Evolutionary conservation across 2,329 filamentous ascomycete genomes (phyloP), one percentile per base, ranked within the genome.

Genomic region (Neonectria sp.): DNA sequence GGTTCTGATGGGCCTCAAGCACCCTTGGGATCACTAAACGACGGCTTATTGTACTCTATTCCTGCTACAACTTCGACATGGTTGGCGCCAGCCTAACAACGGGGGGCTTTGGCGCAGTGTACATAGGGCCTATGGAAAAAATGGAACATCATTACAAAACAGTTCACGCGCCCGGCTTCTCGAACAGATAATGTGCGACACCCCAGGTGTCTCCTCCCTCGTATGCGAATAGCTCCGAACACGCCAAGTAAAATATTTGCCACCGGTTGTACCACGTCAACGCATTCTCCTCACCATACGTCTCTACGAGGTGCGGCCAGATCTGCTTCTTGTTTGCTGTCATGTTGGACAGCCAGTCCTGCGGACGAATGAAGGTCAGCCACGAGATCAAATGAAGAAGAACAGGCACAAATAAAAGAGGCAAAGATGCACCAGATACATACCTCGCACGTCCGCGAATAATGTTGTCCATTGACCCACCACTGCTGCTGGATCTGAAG

Each of bases 1-100:
- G 27, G 95, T 91, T 61, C 85, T 98, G 71, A 81, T 99, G 76
- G 96, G 96, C 81, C 94, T 91, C 92, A 98, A 95, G 86, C 96
- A 98, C 83, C 96, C 95, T 73, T 98, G 95, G 94, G 95, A 98
- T 75, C 95, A 97, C 84, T 97, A 86, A 88, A 82, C 66, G 71
- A 57, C 25, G 29, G 24, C 17, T 51, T 24, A 45, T 56, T 68
- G 37, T 68, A 67, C 46, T 40, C 66, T 65, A 71, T 68, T 65
- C 68, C 48, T 51, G 37, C 62, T 60, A 63, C 55, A 37, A 73
- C 60, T 66, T 65, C 35, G 52, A 60, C 46, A 43, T 56, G 55
- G 55, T 61, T 35, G 55, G 37, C 60, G n/a, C 55, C 60, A 27
- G 58, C 57, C 25, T 48, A 60, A 60, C 62, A 45, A 25, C 15